Evolutionary conservation across 2,329 filamentous ascomycete genomes (phyloP).

Genomic region (Colletotrichum sp.): DNA sequence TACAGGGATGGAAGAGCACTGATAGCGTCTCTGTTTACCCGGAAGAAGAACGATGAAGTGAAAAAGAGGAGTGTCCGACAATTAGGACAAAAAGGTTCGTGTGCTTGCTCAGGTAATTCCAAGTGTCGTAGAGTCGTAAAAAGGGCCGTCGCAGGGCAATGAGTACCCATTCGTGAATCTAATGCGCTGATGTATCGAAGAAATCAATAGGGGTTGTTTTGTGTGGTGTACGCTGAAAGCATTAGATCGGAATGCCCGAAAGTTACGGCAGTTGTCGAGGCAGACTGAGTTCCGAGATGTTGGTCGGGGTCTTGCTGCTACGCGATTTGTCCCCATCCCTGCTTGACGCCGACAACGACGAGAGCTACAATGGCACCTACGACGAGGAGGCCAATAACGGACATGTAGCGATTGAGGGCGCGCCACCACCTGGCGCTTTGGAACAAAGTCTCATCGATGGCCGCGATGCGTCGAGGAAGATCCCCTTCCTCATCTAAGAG

Average conservation of each 20-base stretch:
- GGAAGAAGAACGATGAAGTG: background rate
- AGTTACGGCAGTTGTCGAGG: background rate
- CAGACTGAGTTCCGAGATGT: background rate
- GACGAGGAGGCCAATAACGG: slow-evolving; percentile 59
- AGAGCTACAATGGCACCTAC: slow-evolving; percentile 57
- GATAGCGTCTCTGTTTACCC: background rate
- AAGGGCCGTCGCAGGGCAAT: background rate
- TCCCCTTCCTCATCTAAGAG: slow-evolving; percentile 42
- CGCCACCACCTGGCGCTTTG: slow-evolving; percentile 65
- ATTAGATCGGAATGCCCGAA: background rate
- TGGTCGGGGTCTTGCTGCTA: background rate
- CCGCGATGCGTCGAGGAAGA: slow-evolving; percentile 35
- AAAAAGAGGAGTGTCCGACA: background rate
- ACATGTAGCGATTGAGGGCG: slow-evolving; percentile 63
- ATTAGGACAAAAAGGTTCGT: background rate
- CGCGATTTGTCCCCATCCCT: slow-evolving; percentile 46
- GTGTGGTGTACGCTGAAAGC: background rate
- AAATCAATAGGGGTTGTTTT: background rate
- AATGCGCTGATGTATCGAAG: background rate
- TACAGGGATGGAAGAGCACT: background rate
- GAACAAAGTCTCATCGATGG: slow-evolving; percentile 49
- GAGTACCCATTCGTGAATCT: slow-evolving; percentile 5
- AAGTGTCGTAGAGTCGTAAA: slow-evolving; percentile 19
- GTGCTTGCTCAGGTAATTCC: background rate
- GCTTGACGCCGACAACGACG: slow-evolving; percentile 54